A percentile compares a stretch with the other conserved stretches of the same genome.
Conservation (phyloP, 176 grass and related monocot species). For the Ananas comosus region DNA sequence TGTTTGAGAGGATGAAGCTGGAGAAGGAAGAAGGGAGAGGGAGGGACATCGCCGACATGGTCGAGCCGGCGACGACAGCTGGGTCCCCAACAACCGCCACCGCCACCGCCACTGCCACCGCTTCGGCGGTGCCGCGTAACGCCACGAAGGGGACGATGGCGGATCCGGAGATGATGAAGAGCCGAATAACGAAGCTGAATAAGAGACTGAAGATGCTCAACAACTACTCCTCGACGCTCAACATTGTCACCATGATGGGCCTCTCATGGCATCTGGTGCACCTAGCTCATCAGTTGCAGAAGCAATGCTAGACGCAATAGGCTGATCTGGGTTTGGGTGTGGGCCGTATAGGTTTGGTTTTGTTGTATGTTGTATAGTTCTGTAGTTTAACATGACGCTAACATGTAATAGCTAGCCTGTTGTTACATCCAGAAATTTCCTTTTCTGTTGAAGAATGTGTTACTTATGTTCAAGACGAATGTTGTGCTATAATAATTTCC, state of each 20-base stretch:
- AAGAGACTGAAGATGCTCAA: slow-evolving; percentile 54
- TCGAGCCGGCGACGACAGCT: slow-evolving; percentile 12
- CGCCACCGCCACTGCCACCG: background rate
- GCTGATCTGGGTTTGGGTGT: too few species aligned
- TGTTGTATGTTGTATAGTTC: too few species aligned
- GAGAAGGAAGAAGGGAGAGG: slow-evolving; percentile 94
- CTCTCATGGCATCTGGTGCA: slow-evolving; percentile 87
- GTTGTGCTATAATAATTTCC: too few species aligned
- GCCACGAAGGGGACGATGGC: background rate
- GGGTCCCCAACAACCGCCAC: slow-evolving; percentile 15
- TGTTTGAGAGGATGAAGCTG: slow-evolving; percentile 81
- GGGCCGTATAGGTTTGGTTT: too few species aligned
- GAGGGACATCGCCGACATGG: slow-evolving; percentile 43
- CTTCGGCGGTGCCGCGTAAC: background rate
- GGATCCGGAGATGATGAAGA: slow-evolving; percentile 35
- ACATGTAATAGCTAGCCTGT: too few species aligned
- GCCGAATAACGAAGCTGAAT: slow-evolving; percentile 31
- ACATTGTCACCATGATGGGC: slow-evolving; percentile 52
- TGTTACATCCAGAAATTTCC: too few species aligned
- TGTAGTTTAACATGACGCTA: too few species aligned
- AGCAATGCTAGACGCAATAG: background rate
- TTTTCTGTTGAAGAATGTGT: too few species aligned
- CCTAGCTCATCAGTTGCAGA: slow-evolving; percentile 39
- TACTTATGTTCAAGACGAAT: too few species aligned
- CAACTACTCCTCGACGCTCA: slow-evolving; percentile 65